Evolutionary conservation across 805 yeast species (phyloP).

Genomic region (Starmerella sirachaensis): DNA sequence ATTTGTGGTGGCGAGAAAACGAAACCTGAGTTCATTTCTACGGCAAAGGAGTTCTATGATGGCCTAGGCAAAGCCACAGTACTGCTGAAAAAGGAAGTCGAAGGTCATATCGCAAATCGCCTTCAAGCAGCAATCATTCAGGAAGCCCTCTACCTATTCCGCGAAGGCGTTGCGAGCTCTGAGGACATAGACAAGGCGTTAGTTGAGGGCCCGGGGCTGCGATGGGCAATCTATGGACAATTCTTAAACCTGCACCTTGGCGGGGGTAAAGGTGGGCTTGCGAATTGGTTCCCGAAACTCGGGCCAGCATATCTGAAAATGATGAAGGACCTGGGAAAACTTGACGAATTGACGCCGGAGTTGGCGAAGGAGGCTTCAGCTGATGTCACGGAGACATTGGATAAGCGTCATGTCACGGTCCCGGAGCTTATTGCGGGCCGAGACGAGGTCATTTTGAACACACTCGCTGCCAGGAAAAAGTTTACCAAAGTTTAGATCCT

Average conservation of each 20-base stretch:
- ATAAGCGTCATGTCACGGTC: constrained; percentile 2
- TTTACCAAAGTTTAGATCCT: constrained; percentile 5
- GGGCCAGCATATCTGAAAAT: constrained; percentile 13
- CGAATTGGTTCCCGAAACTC: constrained; percentile 7
- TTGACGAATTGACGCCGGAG: constrained; percentile 9
- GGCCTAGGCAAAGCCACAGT: constrained; percentile 12
- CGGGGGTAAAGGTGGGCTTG: constrained; percentile 15
- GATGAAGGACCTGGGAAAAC: constrained; percentile 9
- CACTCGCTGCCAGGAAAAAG: constrained; percentile 11
- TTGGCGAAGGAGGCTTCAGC: constrained; percentile 5
- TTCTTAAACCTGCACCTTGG: constrained; percentile 15
- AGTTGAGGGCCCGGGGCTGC: constrained; percentile 15
- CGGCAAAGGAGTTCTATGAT: constrained; percentile 9
- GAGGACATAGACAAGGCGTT: constrained; percentile 15
- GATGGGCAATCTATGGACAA: constrained; percentile 17
- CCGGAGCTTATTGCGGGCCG: constrained; percentile 12
- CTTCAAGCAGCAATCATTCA: constrained; percentile 15
- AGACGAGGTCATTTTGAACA: constrained; percentile 11
- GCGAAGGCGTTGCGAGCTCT: constrained; percentile 13
- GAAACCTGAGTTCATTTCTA: constrained; percentile 2
- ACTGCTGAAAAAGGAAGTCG: constrained; percentile 13
- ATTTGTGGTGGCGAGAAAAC: constrained; percentile 14
- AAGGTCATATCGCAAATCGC: constrained; percentile 18
- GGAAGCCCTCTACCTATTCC: constrained; percentile 9
- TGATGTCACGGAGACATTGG: constrained; percentile 7